phyloP scores from a whole-genome alignment of 2,329 filamentous ascomycete species.

The Cladosporium austrohemisphaericum region DNA sequence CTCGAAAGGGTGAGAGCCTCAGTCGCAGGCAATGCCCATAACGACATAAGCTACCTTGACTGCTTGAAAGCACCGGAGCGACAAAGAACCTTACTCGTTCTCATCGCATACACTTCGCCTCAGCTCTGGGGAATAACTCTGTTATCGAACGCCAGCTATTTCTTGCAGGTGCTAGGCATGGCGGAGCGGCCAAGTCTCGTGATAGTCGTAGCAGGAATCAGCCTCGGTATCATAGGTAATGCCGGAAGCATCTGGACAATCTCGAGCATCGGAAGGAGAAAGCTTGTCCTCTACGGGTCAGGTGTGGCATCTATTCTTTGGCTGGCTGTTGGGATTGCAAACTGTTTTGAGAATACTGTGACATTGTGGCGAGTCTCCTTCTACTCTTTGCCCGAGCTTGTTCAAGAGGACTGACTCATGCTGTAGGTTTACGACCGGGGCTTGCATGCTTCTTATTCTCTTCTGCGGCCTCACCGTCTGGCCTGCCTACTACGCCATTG shows the following conservation, averaged over 20 bases:
- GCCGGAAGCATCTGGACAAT: conserved; percentile 41
- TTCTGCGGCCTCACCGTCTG: conserved; percentile 43
- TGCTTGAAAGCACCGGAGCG: conserved; percentile 37
- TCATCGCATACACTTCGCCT: conserved; percentile 33
- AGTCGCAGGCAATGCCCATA: background rate
- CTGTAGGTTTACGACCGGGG: conserved; percentile 39
- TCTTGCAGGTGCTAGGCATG: conserved; percentile 34
- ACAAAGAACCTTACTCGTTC: conserved; percentile 37
- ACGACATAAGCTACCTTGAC: conserved; percentile 26
- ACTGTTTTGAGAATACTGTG: conserved; percentile 39
- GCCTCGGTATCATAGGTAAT: conserved; percentile 46
- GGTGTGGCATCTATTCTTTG: conserved; percentile 37
- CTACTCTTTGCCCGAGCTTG: too few relatives aligned
- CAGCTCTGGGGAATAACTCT: conserved; percentile 35
- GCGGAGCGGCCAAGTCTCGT: conserved; percentile 35
- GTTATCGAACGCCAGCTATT: conserved; percentile 36
- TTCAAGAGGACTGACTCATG: background rate
- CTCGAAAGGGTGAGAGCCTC: background rate
- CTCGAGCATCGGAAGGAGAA: conserved; percentile 39
- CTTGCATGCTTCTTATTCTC: conserved; percentile 45
- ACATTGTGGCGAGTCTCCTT: conserved; percentile 38
- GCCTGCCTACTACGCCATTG: conserved; percentile 43
- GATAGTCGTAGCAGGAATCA: conserved; percentile 39
- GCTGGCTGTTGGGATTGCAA: conserved; percentile 47
- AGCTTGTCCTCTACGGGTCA: conserved; percentile 38